Evolutionary conservation across 2,329 filamentous ascomycete genomes (phyloP), one percentile per base, ranked within the genome.

Genomic region (Fusarium stilboides): DNA sequence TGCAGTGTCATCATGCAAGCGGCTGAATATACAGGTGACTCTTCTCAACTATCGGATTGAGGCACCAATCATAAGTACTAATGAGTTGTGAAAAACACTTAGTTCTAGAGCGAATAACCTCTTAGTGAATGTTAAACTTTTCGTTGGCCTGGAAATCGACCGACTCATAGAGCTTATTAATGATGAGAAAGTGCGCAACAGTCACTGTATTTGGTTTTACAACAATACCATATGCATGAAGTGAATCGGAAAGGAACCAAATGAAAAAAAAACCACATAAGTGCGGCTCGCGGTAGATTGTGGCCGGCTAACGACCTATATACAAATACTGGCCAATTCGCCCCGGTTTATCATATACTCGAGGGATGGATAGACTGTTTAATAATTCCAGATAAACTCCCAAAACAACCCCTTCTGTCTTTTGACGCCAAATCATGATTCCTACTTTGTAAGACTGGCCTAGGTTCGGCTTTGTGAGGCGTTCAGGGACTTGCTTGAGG

Each of bases 401-500:
- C 46, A 45, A 53, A 37, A 34, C 56, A 40, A 65, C 50, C 51
- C 40, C 54, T 31, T 36, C 57, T 59, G 61, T 49, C 39, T 43
- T 31, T 40, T 42, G 24, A 47, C 54, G 39, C 40, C 52, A 36
- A 50, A 74, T 79, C 47, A n/a, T 33, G 33, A 50, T 44, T 15
- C n/a, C 6, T n/a, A 36, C 37, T 8, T 26, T 22, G 36, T 43
- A 9, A 58, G 20, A 17, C 56, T 69, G 7, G 68, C 69, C 33
- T 60, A 74, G 13, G 58, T 70, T 31, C 72, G 68, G 40, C 54
- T 62, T 20, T 79, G 74, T 8, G 70, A 65, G 17, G 62, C 57
- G 58, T 77, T 79, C 15, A 85, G 73, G 68, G 84, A 82, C 83
- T 86, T 73, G 50, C 89, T 87, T 37, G 92, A 91, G 62, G 90